phyloP scores from a whole-genome alignment of 2,329 filamentous ascomycete species.

The Alternaria arbusti region DNA sequence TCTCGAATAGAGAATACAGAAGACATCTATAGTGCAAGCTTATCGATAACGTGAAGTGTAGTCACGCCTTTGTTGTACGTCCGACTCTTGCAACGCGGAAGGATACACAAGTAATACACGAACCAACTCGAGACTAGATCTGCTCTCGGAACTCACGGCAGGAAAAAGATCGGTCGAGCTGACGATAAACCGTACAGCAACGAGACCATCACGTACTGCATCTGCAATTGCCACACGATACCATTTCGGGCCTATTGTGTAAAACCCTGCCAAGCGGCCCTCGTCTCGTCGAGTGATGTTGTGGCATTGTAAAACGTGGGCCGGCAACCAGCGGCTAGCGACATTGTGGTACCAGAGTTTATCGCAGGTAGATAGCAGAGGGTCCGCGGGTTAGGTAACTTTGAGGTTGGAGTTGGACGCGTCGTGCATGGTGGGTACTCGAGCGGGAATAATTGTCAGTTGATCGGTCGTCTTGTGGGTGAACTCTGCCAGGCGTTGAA shows the following conservation, averaged over 20 bases:
- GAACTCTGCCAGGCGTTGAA: neutral
- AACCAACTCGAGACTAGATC: neutral
- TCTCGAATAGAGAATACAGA: neutral
- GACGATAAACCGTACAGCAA: neutral
- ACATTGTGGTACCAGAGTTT: neutral
- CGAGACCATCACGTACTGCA: neutral
- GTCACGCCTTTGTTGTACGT: neutral
- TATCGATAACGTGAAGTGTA: neutral
- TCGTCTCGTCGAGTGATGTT: constrained; percentile 6
- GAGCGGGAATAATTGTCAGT: neutral
- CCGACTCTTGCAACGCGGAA: neutral
- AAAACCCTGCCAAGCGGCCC: neutral
- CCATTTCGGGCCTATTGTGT: constrained; percentile 1
- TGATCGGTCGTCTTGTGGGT: neutral
- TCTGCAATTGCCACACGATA: neutral
- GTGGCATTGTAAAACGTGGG: constrained; percentile 8
- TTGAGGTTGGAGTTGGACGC: neutral
- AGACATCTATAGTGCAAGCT: neutral
- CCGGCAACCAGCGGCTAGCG: constrained; percentile 5
- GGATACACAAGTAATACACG: neutral
- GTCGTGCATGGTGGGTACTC: neutral
- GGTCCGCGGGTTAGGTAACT: constrained; percentile 7
- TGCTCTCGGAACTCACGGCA: neutral
- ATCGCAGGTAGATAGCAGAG: constrained; percentile 2
- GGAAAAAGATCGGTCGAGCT: neutral